Evolutionary conservation across 176 grass and related monocot species (phyloP).

Genomic region (Calamus simplicifolius): DNA sequence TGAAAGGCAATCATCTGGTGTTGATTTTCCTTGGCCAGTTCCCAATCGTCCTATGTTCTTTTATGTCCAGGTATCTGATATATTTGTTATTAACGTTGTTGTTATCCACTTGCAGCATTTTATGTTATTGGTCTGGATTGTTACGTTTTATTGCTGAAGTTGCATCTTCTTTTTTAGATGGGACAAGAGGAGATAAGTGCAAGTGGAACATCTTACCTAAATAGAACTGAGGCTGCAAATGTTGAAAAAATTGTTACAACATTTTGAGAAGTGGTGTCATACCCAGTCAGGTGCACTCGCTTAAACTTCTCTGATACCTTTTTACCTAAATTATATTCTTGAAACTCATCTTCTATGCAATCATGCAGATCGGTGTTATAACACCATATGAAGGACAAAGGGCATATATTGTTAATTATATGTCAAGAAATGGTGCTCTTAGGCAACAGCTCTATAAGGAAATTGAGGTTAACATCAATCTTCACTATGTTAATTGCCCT

Average conservation of each 20-base stretch:
- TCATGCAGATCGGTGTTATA: constrained; percentile 91
- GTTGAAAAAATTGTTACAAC: constrained; percentile 99
- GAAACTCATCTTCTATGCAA: constrained; percentile 10
- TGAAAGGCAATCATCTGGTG: constrained; percentile 79
- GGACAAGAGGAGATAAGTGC: constrained; percentile 99
- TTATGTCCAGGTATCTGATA: constrained; percentile 75
- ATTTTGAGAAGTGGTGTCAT: constrained; percentile 94
- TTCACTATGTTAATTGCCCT: not conserved
- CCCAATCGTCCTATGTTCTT: constrained; percentile 99
- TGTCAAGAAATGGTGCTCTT: constrained; percentile 95
- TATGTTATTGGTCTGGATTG: not conserved
- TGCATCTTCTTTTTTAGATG: constrained; percentile 57
- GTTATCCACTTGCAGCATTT: not conserved
- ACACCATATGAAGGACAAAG: constrained; percentile 99
- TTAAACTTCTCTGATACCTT: too few relatives aligned
- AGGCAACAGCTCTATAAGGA: constrained; percentile 98
- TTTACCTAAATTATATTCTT: not conserved
- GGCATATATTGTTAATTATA: constrained; percentile 98
- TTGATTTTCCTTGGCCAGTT: constrained; percentile 99
- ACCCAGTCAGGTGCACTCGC: constrained; percentile 67
- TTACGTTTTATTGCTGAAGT: not conserved
- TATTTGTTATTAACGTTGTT: not conserved
- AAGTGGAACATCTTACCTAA: constrained; percentile 95
- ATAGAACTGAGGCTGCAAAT: constrained; percentile 99
- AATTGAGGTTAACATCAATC: constrained; percentile 63